A percentile compares a stretch with the other conserved stretches of the same genome.
phyloP scores from a whole-genome alignment of 306 rosid species.

The Vigna reflexopilosa region DNA sequence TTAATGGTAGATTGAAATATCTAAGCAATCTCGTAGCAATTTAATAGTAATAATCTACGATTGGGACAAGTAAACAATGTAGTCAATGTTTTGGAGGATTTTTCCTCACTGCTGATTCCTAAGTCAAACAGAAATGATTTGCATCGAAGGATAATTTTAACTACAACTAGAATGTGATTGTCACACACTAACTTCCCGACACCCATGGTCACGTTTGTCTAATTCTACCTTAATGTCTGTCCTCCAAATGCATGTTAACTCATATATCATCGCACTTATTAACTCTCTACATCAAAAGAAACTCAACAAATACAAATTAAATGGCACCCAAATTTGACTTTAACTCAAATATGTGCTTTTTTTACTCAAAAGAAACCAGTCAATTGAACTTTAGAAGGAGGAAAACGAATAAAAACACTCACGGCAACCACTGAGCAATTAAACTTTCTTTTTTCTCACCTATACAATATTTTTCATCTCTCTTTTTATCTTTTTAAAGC shows the following conservation, averaged over 20 bases:
- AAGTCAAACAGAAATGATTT: conserved; percentile 39
- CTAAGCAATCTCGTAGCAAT: not conserved
- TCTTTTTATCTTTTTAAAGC: not conserved
- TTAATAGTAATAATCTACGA: conserved; percentile 16
- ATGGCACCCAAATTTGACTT: conserved; percentile 44
- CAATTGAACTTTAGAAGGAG: conserved; percentile 20
- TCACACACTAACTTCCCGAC: conserved; percentile 29
- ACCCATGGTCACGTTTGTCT: conserved; percentile 41
- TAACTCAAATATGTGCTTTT: conserved; percentile 34
- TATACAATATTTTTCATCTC: not conserved
- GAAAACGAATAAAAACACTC: conserved; percentile 17
- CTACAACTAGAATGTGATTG: conserved; percentile 33
- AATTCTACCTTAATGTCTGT: conserved; percentile 44
- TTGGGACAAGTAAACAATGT: conserved; percentile 23
- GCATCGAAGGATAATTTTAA: conserved; percentile 37
- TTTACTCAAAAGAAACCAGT: conserved; percentile 15
- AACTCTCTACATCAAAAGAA: conserved; percentile 38
- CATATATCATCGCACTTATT: conserved; percentile 32
- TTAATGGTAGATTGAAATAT: conserved; percentile 2
- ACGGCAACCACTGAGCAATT: conserved; percentile 23
- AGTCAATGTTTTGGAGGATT: conserved; percentile 41
- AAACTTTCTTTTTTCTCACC: conserved; percentile 31
- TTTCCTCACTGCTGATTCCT: conserved; percentile 24
- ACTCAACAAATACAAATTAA: not conserved
- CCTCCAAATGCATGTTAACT: conserved; percentile 16